phyloP scores from a whole-genome alignment of 495 filamentous ascomycete genomes.

The Symbiotaphrina buchneri region DNA sequence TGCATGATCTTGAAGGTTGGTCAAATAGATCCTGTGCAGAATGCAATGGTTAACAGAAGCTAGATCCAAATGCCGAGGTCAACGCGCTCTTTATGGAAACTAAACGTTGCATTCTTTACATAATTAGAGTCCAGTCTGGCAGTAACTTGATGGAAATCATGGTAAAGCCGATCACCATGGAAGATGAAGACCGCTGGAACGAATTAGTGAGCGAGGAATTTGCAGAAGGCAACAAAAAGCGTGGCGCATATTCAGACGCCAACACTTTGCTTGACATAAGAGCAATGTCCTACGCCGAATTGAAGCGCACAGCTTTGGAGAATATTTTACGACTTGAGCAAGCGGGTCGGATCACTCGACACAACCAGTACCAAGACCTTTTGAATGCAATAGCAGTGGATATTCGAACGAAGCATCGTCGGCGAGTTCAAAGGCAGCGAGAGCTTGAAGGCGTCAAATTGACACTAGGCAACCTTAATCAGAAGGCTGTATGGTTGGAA shows the following conservation, averaged over 20 bases:
- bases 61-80: slow-evolving; percentile 72
- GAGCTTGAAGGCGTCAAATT: slow-evolving; percentile 75
- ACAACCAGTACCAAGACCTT: slow-evolving; percentile 91
- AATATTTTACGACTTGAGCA: slow-evolving; percentile 81
- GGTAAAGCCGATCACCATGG: slow-evolving; percentile 62
- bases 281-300: slow-evolving; percentile 70
- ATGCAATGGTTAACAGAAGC: slow-evolving; percentile 4
- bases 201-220: slow-evolving; percentile 68
- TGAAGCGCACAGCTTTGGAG: slow-evolving; percentile 83
- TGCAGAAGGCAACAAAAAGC: slow-evolving; percentile 37
- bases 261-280: slow-evolving; percentile 72
- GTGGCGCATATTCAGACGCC: slow-evolving; percentile 77
- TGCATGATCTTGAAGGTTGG: slow-evolving; percentile 63
- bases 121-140: slow-evolving; percentile 91
- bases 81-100: slow-evolving; percentile 95
- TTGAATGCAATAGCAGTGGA: slow-evolving; percentile 91
- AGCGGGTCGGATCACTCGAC: slow-evolving; percentile 61
- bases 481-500: slow-evolving; percentile 83
- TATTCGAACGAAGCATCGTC: slow-evolving; percentile 88
- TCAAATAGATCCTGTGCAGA: background rate
- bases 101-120: slow-evolving; percentile 90
- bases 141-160: slow-evolving; percentile 84
- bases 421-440: slow-evolving; percentile 69
- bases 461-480: slow-evolving; percentile 65
- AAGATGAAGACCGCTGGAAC: slow-evolving; percentile 82